These are phyloP conservation scores for Corylus heterophylla DNA, from an alignment of 306 rosid species.

Conservation along the genomic window DNA sequence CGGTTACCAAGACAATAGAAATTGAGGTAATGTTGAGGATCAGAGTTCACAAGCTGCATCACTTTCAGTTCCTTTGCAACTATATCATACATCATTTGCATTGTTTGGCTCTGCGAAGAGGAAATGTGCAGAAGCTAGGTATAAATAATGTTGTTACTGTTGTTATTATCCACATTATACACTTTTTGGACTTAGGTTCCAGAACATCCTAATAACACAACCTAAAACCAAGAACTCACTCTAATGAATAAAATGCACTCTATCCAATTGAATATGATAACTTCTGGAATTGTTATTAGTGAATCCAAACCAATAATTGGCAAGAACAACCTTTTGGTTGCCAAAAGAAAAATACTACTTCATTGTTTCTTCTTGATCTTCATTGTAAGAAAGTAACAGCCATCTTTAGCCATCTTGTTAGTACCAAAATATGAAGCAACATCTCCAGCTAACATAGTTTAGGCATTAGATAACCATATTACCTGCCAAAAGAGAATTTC, in stretches of 20 bases:
- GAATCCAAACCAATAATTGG: slow-evolving; percentile 1
- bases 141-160: slow-evolving; percentile 3
- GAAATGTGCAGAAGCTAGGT: slow-evolving; percentile 24
- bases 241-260: neutral
- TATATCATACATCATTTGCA: slow-evolving; percentile 74
- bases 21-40: slow-evolving; percentile 81
- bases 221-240: too few species aligned
- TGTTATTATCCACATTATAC: neutral
- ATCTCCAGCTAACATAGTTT: slow-evolving; percentile 8
- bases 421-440: neutral
- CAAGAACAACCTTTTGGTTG: neutral
- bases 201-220: neutral
- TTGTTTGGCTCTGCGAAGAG: slow-evolving; percentile 70
- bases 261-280: neutral
- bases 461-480: slow-evolving; percentile 22
- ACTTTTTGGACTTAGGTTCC: neutral
- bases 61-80: slow-evolving; percentile 65
- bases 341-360: neutral
- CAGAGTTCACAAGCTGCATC: slow-evolving; percentile 34
- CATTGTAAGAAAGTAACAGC: neutral
- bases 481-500: slow-evolving; percentile 99
- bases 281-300: neutral
- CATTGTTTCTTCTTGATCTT: neutral
- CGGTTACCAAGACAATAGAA: slow-evolving; percentile 97
- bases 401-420: neutral